Conservation (phyloP, 139 green algal species). For the Spirogloea muscicola region DNA sequence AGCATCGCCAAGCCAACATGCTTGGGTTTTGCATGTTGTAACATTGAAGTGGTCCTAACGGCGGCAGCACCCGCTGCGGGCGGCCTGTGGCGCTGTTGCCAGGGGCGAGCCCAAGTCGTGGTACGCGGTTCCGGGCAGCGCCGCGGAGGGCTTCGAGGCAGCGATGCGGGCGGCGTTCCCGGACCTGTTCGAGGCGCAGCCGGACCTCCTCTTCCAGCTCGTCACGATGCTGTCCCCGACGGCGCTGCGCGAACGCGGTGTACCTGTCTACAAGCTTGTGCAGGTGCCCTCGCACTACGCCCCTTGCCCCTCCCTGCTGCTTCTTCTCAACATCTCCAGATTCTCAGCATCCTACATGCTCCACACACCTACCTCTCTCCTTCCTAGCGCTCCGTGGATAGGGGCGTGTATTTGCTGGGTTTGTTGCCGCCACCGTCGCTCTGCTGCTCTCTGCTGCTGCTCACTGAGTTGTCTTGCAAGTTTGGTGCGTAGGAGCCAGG, state of each 20-base stretch:
- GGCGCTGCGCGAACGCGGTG: conserved; percentile 56
- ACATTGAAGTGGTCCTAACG: too few relatives aligned
- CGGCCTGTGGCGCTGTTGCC: background rate
- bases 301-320: too few relatives aligned
- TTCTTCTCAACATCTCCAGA: conserved; percentile 46
- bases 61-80: too few relatives aligned
- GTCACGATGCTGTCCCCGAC: conserved; percentile 75
- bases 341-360: too few relatives aligned
- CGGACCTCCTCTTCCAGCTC: conserved; percentile 77
- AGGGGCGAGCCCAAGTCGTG: conserved; percentile 80
- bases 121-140: conserved; percentile 61
- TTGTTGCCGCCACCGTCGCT: background rate
- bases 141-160: conserved; percentile 20
- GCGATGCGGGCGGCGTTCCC: conserved; percentile 57
- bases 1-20: too few relatives aligned
- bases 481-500: conserved; percentile 62
- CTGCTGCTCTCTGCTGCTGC: background rate
- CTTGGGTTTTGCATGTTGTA: too few relatives aligned
- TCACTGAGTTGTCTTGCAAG: conserved; percentile 4
- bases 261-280: conserved; percentile 65
- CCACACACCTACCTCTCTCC: too few relatives aligned
- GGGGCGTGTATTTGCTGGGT: background rate
- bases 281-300: conserved; percentile 19
- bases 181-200: conserved; percentile 65
- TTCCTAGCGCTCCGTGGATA: too few relatives aligned